Conservation (phyloP, 352 stramenopile species). For the Phytophthora aleatoria region DNA sequence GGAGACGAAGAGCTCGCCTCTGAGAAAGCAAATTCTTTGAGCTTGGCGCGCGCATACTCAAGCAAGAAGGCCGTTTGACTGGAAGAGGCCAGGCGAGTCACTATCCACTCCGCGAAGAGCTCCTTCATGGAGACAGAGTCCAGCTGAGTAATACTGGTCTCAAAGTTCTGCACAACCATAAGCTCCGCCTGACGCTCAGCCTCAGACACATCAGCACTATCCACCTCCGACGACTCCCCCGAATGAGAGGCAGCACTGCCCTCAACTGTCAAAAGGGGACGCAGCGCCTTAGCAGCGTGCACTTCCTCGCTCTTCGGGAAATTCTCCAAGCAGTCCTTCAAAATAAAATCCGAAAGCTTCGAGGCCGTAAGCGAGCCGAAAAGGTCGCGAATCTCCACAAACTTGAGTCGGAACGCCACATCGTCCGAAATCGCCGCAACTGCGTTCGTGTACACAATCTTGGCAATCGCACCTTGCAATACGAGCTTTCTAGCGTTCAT, state of each 20-base stretch:
- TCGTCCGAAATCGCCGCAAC: conserved; percentile 62
- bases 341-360: conserved; percentile 72
- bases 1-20: conserved; percentile 21
- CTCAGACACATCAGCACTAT: conserved; percentile 31
- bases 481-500: conserved; percentile 69
- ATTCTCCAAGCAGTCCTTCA: conserved; percentile 59
- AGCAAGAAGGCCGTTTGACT: conserved; percentile 53
- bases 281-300: conserved; percentile 57
- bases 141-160: conserved; percentile 56
- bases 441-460: conserved; percentile 83
- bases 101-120: conserved; percentile 69
- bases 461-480: conserved; percentile 81
- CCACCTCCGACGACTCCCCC: conserved; percentile 23
- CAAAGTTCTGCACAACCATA: conserved; percentile 56
- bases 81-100: conserved; percentile 50
- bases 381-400: conserved; percentile 79
- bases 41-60: conserved; percentile 56
- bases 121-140: conserved; percentile 59
- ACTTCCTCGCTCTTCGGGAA: conserved; percentile 67
- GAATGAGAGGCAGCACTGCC: conserved; percentile 9
- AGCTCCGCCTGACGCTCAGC: conserved; percentile 51
- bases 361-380: conserved; percentile 65
- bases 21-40: conserved; percentile 53
- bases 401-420: conserved; percentile 74
- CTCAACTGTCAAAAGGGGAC: conserved; percentile 42